Conservation (phyloP, 257 asterid genomes). For the Anisodus acutangulus region DNA sequence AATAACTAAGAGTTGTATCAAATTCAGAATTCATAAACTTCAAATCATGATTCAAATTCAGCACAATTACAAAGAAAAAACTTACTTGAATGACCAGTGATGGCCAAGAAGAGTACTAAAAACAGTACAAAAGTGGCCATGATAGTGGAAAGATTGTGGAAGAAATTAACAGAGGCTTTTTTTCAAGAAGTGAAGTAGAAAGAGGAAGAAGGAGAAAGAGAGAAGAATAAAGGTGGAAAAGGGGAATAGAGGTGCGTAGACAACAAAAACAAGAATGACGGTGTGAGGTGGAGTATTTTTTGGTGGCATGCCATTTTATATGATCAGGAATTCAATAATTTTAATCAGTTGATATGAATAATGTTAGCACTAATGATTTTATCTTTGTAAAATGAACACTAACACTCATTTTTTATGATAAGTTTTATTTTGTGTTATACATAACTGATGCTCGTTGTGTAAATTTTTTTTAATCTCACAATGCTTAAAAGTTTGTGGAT, state of each 20-base stretch:
- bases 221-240: neutral
- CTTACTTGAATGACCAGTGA: slow-evolving; percentile 55
- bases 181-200: neutral
- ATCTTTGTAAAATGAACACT: too few relatives aligned
- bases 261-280: slow-evolving; percentile 27
- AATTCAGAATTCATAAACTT: neutral
- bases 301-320: neutral
- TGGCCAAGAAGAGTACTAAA: slow-evolving; percentile 52
- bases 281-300: neutral
- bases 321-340: neutral
- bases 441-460: too few relatives aligned
- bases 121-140: slow-evolving; percentile 64
- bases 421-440: too few relatives aligned
- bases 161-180: neutral
- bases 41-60: neutral
- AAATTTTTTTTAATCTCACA: too few relatives aligned
- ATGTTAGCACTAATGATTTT: too few relatives aligned
- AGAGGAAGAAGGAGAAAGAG: neutral
- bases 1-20: neutral
- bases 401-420: too few relatives aligned
- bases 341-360: too few relatives aligned
- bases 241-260: slow-evolving; percentile 31
- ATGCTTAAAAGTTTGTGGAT: too few relatives aligned
- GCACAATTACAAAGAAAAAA: neutral
- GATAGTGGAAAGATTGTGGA: neutral